phyloP scores from a whole-genome alignment of 2,329 filamentous ascomycete genomes.

The Alternaria triticimaculans region DNA sequence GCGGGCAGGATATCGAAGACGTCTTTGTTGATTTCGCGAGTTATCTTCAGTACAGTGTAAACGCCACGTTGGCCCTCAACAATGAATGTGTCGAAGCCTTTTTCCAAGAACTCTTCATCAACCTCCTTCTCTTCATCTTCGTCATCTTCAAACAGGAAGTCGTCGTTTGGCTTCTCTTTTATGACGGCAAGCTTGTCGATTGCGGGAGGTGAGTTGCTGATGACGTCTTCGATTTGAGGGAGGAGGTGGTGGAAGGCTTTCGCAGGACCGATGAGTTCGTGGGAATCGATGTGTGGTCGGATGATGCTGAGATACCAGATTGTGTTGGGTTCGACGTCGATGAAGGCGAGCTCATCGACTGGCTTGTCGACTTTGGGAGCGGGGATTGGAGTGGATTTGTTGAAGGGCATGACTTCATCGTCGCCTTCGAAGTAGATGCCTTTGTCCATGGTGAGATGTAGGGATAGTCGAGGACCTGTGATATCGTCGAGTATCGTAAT shows the following conservation, averaged over 20 bases:
- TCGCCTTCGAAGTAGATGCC: constrained; percentile 13
- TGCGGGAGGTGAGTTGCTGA: constrained; percentile 25
- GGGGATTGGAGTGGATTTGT: not conserved
- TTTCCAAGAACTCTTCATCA: not conserved
- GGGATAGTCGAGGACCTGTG: not conserved
- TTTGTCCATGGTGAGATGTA: constrained; percentile 14
- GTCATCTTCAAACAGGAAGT: not conserved
- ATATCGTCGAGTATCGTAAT: not conserved
- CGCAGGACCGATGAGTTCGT: constrained; percentile 25
- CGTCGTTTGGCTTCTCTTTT: not conserved
- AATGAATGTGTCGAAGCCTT: constrained; percentile 20
- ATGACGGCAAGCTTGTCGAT: constrained; percentile 26
- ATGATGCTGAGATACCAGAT: constrained; percentile 35
- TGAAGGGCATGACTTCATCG: not conserved
- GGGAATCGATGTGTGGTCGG: constrained; percentile 28
- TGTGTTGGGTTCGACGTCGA: constrained; percentile 8
- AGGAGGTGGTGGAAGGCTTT: constrained; percentile 24
- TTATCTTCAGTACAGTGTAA: constrained; percentile 19
- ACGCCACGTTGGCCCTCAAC: constrained; percentile 24
- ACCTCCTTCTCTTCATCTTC: not conserved
- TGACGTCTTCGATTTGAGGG: constrained; percentile 15
- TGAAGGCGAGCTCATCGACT: constrained; percentile 18
- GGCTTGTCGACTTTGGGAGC: constrained; percentile 10
- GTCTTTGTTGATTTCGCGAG: constrained; percentile 13
- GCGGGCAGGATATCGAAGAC: constrained; percentile 16